Evolutionary conservation across 2,329 filamentous ascomycete species (phyloP).

Genomic region (Dothideomycetes sp.): DNA sequence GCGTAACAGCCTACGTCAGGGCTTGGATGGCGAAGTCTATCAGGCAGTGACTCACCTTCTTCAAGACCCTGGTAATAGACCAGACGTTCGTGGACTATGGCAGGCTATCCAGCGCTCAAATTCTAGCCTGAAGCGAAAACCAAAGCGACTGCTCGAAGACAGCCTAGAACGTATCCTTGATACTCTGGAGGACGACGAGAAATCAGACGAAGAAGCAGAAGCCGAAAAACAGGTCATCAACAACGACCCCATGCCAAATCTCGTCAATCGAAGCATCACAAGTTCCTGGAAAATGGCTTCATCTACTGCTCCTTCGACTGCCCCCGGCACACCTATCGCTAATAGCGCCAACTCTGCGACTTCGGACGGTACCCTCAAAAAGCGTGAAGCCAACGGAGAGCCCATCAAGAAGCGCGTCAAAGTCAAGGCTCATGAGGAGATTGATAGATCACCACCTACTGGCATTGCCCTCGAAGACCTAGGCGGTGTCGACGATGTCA

Average conservation of each 20-base stretch:
- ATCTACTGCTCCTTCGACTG: conserved; percentile 24
- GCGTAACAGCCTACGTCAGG: conserved; percentile 13
- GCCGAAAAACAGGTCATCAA: conserved; percentile 34
- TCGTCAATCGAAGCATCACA: conserved; percentile 58
- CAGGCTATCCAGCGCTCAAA: conserved; percentile 77
- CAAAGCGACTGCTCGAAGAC: conserved; percentile 73
- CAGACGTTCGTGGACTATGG: conserved; percentile 58
- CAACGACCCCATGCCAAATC: conserved; percentile 37
- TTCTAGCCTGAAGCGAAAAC: conserved; percentile 72
- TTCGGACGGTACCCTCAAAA: conserved; percentile 32
- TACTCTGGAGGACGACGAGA: conserved; percentile 57
- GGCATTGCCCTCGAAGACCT: conserved; percentile 62
- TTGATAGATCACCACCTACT: conserved; percentile 51
- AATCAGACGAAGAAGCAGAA: conserved; percentile 43
- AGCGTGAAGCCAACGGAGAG: conserved; percentile 56
- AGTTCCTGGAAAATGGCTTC: conserved; percentile 44
- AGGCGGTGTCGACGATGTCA: conserved; percentile 66
- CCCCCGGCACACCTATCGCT: conserved; percentile 18
- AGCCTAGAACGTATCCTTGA: conserved; percentile 74
- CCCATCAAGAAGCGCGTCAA: conserved; percentile 58
- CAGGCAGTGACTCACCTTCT: conserved; percentile 69
- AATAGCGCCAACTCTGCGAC: conserved; percentile 18
- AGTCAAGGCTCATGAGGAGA: conserved; percentile 31
- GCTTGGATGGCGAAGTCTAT: conserved; percentile 50
- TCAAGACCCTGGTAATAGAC: conserved; percentile 47